Conservation (phyloP, 73 alveolate genomes). For the Uronychia binucleata region DNA sequence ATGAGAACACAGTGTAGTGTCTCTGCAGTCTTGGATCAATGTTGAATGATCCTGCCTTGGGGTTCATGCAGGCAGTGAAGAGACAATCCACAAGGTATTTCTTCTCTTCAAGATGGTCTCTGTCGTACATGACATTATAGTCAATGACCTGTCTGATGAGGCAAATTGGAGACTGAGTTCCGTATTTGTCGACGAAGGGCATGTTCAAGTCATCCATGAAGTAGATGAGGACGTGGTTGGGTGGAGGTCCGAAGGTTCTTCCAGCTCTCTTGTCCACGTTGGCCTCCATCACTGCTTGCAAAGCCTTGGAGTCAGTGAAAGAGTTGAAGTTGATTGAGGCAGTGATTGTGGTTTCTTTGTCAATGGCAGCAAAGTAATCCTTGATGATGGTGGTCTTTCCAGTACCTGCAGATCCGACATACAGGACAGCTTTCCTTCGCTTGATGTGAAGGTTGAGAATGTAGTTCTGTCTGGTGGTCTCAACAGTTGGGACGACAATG, state of each 20-base stretch:
- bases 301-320: slow-evolving; percentile 95
- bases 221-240: slow-evolving; percentile 95
- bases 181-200: slow-evolving; percentile 99
- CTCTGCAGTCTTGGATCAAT: slow-evolving; percentile 98
- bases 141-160: slow-evolving; percentile 97
- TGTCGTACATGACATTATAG: slow-evolving; percentile 94
- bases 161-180: slow-evolving; percentile 98
- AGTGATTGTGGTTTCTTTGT: slow-evolving; percentile 74
- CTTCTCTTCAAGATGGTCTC: slow-evolving; percentile 98
- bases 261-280: slow-evolving; percentile 97
- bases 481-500: slow-evolving; percentile 96
- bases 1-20: slow-evolving; percentile 96
- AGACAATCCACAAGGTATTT: slow-evolving; percentile 90
- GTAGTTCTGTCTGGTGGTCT: slow-evolving; percentile 93
- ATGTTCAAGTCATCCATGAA: slow-evolving; percentile 99
- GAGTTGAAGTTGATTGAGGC: slow-evolving; percentile 96
- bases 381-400: slow-evolving; percentile 99
- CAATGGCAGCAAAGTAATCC: slow-evolving; percentile 93
- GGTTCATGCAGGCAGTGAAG: slow-evolving; percentile 98
- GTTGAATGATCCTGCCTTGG: slow-evolving; percentile 99
- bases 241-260: slow-evolving; percentile 98
- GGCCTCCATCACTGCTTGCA: slow-evolving; percentile 92
- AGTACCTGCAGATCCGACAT: slow-evolving; percentile 99
- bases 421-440: slow-evolving; percentile 92
- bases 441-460: slow-evolving; percentile 87